Percentiles rank a stretch among this genome's conserved stretches.
phyloP scores from a whole-genome alignment of 2,329 filamentous ascomycete genomes.

The Apiospora pterosperma region DNA sequence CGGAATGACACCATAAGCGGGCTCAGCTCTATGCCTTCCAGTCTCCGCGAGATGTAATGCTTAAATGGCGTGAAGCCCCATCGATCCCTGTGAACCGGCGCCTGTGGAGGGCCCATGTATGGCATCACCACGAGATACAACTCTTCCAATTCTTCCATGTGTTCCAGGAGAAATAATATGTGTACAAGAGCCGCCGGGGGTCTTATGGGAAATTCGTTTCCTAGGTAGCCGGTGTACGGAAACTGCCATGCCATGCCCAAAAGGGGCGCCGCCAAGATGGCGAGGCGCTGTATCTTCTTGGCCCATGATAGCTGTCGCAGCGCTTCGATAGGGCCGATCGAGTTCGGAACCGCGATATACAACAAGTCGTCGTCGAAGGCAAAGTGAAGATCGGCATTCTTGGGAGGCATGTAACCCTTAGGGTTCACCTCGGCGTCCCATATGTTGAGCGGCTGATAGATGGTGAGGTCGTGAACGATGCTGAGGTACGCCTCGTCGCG shows the following conservation, averaged over 20 bases:
- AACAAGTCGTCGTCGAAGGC: slow-evolving; percentile 16
- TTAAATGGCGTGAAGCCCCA: too few species aligned
- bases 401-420: neutral
- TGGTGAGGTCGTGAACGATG: too few species aligned
- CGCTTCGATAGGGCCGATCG: neutral
- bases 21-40: neutral
- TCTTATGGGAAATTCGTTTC: neutral
- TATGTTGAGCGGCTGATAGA: too few species aligned
- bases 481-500: too few species aligned
- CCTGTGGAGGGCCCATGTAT: neutral
- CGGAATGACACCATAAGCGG: neutral
- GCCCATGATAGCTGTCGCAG: slow-evolving; percentile 8
- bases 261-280: slow-evolving; percentile 10
- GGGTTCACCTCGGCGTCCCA: too few species aligned
- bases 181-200: neutral
- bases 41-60: neutral
- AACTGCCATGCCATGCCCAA: neutral
- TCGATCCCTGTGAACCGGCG: neutral
- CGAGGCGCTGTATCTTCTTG: slow-evolving; percentile 18
- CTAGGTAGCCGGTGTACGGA: neutral
- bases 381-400: slow-evolving; percentile 6
- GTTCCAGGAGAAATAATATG: neutral
- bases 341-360: slow-evolving; percentile 15
- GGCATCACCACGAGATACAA: neutral
- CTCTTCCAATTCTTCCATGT: neutral